phyloP scores from a whole-genome alignment of 805 yeast genomes.

The Cyberlindnera suaveolens region DNA sequence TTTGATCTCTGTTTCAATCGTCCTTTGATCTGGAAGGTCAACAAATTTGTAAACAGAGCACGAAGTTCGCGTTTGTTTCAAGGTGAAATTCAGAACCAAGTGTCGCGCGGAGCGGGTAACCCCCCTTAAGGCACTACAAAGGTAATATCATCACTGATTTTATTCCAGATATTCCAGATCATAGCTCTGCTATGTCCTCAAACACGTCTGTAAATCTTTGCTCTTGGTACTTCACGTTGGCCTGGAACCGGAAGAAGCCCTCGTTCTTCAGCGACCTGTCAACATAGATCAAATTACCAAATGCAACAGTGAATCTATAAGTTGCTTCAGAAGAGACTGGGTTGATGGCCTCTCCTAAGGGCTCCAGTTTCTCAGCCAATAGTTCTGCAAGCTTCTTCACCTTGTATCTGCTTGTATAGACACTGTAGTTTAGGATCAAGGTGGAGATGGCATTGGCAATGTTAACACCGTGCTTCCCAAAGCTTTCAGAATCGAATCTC shows the following conservation, averaged over 20 bases:
- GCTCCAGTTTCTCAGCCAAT: slow-evolving; percentile 25
- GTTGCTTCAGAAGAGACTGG: slow-evolving; percentile 54
- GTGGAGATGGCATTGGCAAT: slow-evolving; percentile 42
- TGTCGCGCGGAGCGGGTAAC: not conserved
- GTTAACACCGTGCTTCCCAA: slow-evolving; percentile 19
- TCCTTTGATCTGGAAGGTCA: not conserved
- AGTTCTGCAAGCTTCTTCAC: slow-evolving; percentile 25
- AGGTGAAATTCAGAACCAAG: not conserved
- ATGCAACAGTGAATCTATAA: slow-evolving; percentile 56
- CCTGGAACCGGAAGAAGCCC: slow-evolving; percentile 10
- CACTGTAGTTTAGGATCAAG: slow-evolving; percentile 42
- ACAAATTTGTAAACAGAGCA: not conserved
- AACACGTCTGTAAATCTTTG: slow-evolving; percentile 17
- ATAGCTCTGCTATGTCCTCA: slow-evolving; percentile 9
- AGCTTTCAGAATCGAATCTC: slow-evolving; percentile 8
- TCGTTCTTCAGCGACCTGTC: slow-evolving; percentile 23
- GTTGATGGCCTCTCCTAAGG: slow-evolving; percentile 23
- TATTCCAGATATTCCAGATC: not conserved
- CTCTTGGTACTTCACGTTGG: slow-evolving; percentile 6
- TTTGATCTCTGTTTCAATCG: not conserved
- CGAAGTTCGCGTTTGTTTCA: not conserved
- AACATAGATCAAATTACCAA: slow-evolving; percentile 48
- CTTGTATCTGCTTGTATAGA: slow-evolving; percentile 28
- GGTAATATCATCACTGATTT: too few species aligned
- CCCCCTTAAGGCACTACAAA: too few species aligned